phyloP scores from a whole-genome alignment of 2,329 filamentous ascomycete genomes.

The Tolypocladium pustulatum region DNA sequence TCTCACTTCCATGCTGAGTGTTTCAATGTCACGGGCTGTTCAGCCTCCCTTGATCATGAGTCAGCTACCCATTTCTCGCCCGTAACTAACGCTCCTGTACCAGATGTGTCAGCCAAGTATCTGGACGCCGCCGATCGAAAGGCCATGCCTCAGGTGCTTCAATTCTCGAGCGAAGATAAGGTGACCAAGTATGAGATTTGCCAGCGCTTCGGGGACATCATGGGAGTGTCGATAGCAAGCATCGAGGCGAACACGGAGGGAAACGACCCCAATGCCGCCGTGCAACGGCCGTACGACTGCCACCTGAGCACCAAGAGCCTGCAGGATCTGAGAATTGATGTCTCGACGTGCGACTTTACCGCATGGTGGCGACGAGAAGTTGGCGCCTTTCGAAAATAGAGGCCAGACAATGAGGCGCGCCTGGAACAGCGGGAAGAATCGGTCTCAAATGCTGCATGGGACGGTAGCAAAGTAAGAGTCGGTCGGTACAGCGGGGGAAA shows the following conservation, averaged over 20 bases:
- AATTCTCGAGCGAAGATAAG: conserved; percentile 78
- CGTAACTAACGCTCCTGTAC: background rate
- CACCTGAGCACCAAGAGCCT: conserved; percentile 71
- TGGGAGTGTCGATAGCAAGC: conserved; percentile 59
- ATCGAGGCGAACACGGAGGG: conserved; percentile 62
- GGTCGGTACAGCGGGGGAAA: background rate
- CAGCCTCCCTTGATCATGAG: background rate
- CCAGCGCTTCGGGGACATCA: conserved; percentile 64
- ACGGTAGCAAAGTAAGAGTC: background rate
- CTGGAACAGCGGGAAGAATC: background rate
- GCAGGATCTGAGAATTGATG: conserved; percentile 62
- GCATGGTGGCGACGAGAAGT: conserved; percentile 69
- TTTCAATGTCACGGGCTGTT: background rate
- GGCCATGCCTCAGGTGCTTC: conserved; percentile 58
- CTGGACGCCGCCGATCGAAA: conserved; percentile 36
- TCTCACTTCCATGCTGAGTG: conserved; percentile 7
- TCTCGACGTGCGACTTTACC: conserved; percentile 63
- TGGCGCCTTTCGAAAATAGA: conserved; percentile 45
- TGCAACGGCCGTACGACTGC: conserved; percentile 78
- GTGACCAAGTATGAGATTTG: conserved; percentile 90
- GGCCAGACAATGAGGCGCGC: background rate
- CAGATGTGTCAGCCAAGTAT: conserved; percentile 64
- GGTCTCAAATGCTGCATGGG: background rate
- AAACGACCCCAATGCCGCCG: conserved; percentile 59
- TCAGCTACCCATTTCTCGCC: background rate